phyloP scores from a whole-genome alignment of 208 protist species.

The Leishmania amazonensis region DNA sequence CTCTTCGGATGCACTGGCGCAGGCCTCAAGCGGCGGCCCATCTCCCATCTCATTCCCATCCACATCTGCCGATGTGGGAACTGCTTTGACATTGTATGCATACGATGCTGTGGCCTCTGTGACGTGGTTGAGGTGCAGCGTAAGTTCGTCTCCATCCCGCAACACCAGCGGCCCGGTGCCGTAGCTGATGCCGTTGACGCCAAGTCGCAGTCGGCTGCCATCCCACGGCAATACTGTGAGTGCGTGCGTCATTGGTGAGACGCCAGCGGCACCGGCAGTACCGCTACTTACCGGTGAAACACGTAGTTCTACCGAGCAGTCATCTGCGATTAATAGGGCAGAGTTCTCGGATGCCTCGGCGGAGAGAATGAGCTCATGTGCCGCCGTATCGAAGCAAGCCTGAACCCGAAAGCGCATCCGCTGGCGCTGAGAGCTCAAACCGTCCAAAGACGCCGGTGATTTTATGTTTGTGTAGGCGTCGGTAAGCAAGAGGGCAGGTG shows the following conservation, averaged over 20 bases:
- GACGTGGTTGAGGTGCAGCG: constrained; percentile 7
- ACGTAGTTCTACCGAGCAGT: constrained; percentile 13
- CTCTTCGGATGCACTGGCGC: background rate
- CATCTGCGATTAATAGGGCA: constrained; percentile 13
- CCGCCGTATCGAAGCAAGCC: constrained; percentile 25
- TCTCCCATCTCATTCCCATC: background rate
- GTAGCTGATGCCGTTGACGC: constrained; percentile 34
- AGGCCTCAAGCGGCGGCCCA: background rate
- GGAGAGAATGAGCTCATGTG: constrained; percentile 18
- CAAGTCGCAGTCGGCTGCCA: constrained; percentile 14
- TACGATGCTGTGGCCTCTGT: background rate
- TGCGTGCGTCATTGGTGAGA: background rate
- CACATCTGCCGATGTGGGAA: background rate
- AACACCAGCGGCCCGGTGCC: constrained; percentile 31
- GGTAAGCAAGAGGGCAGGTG: background rate
- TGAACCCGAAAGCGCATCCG: constrained; percentile 25
- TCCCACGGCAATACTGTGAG: constrained; percentile 34
- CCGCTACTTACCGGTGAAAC: background rate
- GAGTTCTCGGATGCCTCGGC: constrained; percentile 1
- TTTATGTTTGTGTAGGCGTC: background rate
- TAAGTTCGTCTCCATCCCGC: constrained; percentile 22
- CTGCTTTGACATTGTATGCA: constrained; percentile 12
- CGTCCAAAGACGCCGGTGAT: no score
- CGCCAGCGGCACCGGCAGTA: background rate
- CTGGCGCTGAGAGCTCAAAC: background rate